Base-by-base conservation (phyloP, 2,329 filamentous ascomycete species). In the Trichoderma semiorbis region DNA sequence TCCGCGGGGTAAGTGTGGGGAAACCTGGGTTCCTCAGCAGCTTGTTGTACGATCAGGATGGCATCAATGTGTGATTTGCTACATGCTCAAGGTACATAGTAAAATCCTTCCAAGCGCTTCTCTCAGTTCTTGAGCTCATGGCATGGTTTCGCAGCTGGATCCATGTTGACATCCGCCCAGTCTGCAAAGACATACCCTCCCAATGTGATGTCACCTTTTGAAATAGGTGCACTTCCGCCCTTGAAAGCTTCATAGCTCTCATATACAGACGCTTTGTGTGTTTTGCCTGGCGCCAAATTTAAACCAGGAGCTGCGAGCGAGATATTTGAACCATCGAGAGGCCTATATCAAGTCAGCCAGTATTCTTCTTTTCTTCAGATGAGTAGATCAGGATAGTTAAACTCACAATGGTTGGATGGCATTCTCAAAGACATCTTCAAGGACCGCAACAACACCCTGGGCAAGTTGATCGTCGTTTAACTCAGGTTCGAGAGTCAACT, bases 101-200 rank as follows among this genome's bases (percentile, higher is more conserved):
- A 24, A 21, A 50, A 21, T 21, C 4, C 43, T 12, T 21, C 21
- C 43, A 24, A 24, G 5, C 11, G 10, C 24, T 14, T 50, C 5
- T n/a, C n/a, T 93, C 89, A 1, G 7, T 57, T 16, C 14, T 28
- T 28, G 0, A 14, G 24, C 16, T 18, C 14, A 57, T 57, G 53
- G 24, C 53, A 55, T 28, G 7, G 7, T 12, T 55, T 18, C 6
- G 50, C 50, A 26, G 50, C 50, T 55, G 50, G 24, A 26, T 28
- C 50, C 24, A 28, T 28, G 50, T 28, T 28, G 50, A 55, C 50
- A 3, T 28, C 24, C 12, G 39, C 26, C 50, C 50, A 55, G 11
- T 55, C 50, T 18, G 24, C 50, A 55, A 55, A 26, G 24, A 55
- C 3, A 16, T 28, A 28, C 12, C 26, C 50, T 55, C 50, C 50